Conservation (phyloP, 345 rosid genomes). For the Raphanus raphanistrum region DNA sequence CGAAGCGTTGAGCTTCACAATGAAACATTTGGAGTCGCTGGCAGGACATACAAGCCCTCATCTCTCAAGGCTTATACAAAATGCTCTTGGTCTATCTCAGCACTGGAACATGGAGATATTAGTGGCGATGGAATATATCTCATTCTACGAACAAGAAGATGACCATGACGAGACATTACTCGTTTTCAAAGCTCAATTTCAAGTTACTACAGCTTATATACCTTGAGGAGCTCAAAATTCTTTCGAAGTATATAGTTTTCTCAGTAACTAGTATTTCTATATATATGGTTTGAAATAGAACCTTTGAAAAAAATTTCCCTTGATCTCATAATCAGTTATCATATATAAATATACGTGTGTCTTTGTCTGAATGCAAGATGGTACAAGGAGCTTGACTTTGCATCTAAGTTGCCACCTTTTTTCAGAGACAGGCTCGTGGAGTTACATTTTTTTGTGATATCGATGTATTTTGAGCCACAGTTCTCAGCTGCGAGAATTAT, state of each 20-base stretch:
- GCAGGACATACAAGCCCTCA: background rate
- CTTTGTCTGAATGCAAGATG: conserved; percentile 2
- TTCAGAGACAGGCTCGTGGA: conserved; percentile 21
- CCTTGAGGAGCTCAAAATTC: conserved; percentile 23
- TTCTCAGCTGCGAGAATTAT: conserved; percentile 13
- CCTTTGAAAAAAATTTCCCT: background rate
- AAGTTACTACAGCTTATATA: conserved; percentile 15
- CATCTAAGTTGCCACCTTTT: conserved; percentile 18
- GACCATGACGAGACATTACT: conserved; percentile 20
- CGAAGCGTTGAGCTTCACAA: conserved; percentile 39
- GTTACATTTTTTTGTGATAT: background rate
- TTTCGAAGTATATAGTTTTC: conserved; percentile 16
- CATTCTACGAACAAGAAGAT: conserved; percentile 18
- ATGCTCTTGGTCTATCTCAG: conserved; percentile 8
- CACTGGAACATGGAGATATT: conserved; percentile 19
- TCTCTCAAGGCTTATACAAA: background rate
- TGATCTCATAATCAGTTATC: background rate
- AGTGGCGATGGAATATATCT: background rate
- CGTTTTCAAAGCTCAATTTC: conserved; percentile 25
- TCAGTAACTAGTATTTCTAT: background rate
- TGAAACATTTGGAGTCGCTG: conserved; percentile 13
- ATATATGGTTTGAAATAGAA: background rate
- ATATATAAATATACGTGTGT: background rate
- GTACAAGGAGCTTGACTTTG: conserved; percentile 24
- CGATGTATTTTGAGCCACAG: conserved; percentile 8